These are phyloP conservation scores for Solanum hybrid DNA, from an alignment of 305 asterid species.

Conservation along the genomic window DNA sequence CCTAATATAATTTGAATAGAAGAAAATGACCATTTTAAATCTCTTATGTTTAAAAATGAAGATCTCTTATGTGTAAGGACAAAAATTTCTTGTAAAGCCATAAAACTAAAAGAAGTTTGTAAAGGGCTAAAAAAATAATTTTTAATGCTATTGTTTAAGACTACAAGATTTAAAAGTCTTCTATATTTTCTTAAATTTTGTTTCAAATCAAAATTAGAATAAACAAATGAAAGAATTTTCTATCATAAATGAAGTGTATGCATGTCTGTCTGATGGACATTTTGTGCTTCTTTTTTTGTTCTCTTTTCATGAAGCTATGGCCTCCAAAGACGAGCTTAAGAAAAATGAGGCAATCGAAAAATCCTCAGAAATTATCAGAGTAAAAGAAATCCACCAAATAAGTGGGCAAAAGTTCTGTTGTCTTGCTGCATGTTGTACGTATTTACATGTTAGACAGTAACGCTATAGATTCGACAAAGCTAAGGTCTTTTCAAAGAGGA, in stretches of 20 bases:
- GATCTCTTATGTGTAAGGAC: not conserved
- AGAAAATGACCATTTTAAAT: not conserved
- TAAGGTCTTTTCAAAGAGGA: not conserved
- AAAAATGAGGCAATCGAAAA: not conserved
- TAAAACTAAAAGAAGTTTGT: too few species aligned
- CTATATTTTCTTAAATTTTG: not conserved
- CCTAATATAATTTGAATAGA: not conserved
- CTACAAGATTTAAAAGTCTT: not conserved
- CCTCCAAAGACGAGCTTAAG: not conserved
- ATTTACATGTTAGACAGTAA: conserved; percentile 44
- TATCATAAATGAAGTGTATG: not conserved
- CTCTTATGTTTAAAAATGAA: too few species aligned
- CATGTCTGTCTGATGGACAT: not conserved
- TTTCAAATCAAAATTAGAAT: not conserved
- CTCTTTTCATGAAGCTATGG: not conserved
- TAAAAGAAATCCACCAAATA: not conserved
- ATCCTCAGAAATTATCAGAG: not conserved
- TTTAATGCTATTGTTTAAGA: not conserved
- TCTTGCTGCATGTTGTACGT: conserved; percentile 35
- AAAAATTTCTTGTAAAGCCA: not conserved
- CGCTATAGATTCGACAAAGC: conserved; percentile 56
- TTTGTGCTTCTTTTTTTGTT: not conserved
- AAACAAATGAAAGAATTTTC: not conserved
- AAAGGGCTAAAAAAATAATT: not conserved
- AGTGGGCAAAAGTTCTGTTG: not conserved